Percentiles rank a stretch among this genome's conserved stretches.
These are phyloP conservation scores for Cicer arietinum DNA, from an alignment of 306 rosid species.

Conservation along the genomic window DNA sequence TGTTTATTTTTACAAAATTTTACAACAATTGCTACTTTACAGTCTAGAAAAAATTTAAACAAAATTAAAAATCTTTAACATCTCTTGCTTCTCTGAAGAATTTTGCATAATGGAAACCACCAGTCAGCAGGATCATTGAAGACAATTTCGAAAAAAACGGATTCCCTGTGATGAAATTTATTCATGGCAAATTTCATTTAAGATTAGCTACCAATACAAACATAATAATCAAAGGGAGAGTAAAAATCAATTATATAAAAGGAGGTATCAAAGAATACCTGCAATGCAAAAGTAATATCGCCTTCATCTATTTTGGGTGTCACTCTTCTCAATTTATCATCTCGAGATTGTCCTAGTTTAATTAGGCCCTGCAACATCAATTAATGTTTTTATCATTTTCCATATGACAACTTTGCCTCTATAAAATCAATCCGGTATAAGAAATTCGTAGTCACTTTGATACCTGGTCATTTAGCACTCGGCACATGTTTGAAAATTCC, in stretches of 20 bases:
- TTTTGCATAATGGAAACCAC: slow-evolving; percentile 31
- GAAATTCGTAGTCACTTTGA: slow-evolving; percentile 1
- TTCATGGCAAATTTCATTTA: slow-evolving; percentile 14
- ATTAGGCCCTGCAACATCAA: slow-evolving; percentile 72
- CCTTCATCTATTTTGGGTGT: slow-evolving; percentile 69
- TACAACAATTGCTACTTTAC: slow-evolving; percentile 27
- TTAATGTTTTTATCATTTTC: slow-evolving; percentile 33
- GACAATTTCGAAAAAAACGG: slow-evolving; percentile 81
- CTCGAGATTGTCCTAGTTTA: slow-evolving; percentile 80
- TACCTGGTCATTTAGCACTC: slow-evolving; percentile 91
- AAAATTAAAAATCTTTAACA: slow-evolving; percentile 14
- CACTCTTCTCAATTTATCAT: slow-evolving; percentile 72
- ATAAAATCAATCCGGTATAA: neutral
- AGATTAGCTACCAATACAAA: slow-evolving; percentile 8
- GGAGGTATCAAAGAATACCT: slow-evolving; percentile 51
- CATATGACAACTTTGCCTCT: slow-evolving; percentile 3
- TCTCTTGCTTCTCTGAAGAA: slow-evolving; percentile 33
- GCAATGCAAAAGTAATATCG: slow-evolving; percentile 82
- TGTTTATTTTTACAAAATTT: neutral
- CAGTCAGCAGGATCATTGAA: slow-evolving; percentile 50
- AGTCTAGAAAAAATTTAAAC: neutral
- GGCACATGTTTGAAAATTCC: slow-evolving; percentile 83
- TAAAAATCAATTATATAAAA: neutral
- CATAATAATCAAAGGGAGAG: neutral
- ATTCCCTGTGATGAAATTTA: slow-evolving; percentile 66